phyloP scores from a whole-genome alignment of 306 rosid species.

The Casuarina glauca region DNA sequence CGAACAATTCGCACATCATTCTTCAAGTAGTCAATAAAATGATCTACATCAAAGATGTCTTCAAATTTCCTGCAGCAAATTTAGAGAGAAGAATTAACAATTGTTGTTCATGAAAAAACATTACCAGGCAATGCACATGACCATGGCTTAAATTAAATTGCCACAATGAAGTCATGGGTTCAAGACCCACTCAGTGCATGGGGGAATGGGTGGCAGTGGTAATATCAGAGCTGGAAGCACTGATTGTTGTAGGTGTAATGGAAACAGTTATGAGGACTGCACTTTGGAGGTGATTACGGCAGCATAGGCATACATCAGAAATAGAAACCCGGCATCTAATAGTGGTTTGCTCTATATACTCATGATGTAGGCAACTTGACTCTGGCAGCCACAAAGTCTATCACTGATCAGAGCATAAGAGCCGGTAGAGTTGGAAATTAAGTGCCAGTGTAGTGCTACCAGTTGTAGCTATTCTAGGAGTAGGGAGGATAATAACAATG shows the following conservation, averaged over 20 bases:
- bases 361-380: neutral
- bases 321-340: neutral
- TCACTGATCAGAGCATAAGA: neutral
- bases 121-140: slow-evolving; percentile 3
- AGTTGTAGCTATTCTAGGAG: slow-evolving; percentile 1
- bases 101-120: slow-evolving; percentile 19
- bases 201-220: neutral
- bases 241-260: neutral
- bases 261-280: neutral
- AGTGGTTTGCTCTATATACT: neutral
- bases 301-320: neutral
- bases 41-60: slow-evolving; percentile 96
- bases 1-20: slow-evolving; percentile 93
- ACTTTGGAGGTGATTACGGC: neutral
- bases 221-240: neutral
- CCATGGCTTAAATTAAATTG: neutral
- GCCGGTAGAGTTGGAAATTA: neutral
- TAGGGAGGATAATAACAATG: neutral
- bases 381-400: neutral
- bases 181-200: neutral
- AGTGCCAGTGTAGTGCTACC: neutral
- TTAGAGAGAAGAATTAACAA: slow-evolving; percentile 3
- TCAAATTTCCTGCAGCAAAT: slow-evolving; percentile 84
- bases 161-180: neutral
- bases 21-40: slow-evolving; percentile 93